Evolutionary conservation across 148 eudicot species (phyloP).

Genomic region (Fagopyrum homotropicum): DNA sequence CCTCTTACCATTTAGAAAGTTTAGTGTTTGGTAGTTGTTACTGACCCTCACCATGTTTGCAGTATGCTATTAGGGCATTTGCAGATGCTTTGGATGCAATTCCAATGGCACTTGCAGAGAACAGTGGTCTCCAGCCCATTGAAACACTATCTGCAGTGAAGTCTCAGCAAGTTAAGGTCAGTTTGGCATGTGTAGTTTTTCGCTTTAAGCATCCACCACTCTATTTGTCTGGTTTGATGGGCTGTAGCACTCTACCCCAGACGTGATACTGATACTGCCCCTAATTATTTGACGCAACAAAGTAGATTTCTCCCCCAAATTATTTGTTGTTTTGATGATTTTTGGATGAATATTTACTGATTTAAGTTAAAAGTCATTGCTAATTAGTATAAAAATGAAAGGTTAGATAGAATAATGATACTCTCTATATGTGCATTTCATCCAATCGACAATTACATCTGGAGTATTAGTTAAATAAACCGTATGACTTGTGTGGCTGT

Average conservation of each 20-base stretch:
- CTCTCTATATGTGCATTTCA: too few species aligned
- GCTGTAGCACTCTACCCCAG: background rate
- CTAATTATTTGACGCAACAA: too few species aligned
- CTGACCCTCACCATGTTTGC: conserved; percentile 17
- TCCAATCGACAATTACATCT: too few species aligned
- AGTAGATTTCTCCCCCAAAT: too few species aligned
- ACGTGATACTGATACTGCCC: too few species aligned
- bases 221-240: background rate
- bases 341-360: too few species aligned
- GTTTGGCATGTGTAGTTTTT: background rate
- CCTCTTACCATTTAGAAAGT: background rate
- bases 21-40: background rate
- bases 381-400: too few species aligned
- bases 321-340: too few species aligned
- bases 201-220: conserved; percentile 40
- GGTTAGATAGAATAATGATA: too few species aligned
- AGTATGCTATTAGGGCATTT: conserved; percentile 96
- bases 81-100: conserved; percentile 93
- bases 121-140: conserved; percentile 94
- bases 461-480: too few species aligned
- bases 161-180: conserved; percentile 90
- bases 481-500: too few species aligned
- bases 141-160: conserved; percentile 93
- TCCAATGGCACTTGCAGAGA: conserved; percentile 97
- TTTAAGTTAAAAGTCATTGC: too few species aligned